Evolutionary conservation across 176 grass and related monocot genomes (phyloP).

Genomic region (Ensete ventricosum): DNA sequence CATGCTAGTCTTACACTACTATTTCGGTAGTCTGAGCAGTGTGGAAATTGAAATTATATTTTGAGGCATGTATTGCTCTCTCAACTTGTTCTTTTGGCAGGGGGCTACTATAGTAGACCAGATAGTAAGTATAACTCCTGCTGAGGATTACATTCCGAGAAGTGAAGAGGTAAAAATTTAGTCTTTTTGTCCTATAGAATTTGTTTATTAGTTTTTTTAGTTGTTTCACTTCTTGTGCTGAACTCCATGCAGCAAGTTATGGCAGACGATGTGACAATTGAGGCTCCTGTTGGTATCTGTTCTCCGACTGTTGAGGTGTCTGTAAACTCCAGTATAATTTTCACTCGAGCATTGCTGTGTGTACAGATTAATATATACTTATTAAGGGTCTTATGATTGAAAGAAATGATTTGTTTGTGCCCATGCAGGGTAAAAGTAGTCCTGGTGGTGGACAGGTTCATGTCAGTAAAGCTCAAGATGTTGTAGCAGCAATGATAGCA

Average conservation of each 20-base stretch:
- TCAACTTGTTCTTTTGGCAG: conserved; percentile 31
- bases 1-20: not conserved
- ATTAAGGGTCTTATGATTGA: not conserved
- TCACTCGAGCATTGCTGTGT: not conserved
- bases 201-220: not conserved
- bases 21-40: not conserved
- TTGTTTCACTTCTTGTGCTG: conserved; percentile 7
- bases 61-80: too few species aligned
- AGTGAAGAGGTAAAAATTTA: conserved; percentile 43
- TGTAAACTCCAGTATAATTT: conserved; percentile 28
- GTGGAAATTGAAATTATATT: conserved; percentile 3
- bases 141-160: conserved; percentile 76
- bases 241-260: conserved; percentile 40
- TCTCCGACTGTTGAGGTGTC: conserved; percentile 44
- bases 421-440: conserved; percentile 42
- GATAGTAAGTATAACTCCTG: conserved; percentile 73
- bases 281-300: conserved; percentile 23
- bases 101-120: conserved; percentile 89
- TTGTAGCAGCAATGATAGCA: conserved; percentile 60
- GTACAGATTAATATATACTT: not conserved
- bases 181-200: not conserved
- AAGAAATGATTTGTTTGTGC: conserved; percentile 8
- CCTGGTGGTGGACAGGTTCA: conserved; percentile 38
- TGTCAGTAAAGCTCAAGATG: conserved; percentile 76
- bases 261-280: conserved; percentile 29